Conservation (phyloP, 768 basidiomycete species). For the Amanita rubescens region DNA sequence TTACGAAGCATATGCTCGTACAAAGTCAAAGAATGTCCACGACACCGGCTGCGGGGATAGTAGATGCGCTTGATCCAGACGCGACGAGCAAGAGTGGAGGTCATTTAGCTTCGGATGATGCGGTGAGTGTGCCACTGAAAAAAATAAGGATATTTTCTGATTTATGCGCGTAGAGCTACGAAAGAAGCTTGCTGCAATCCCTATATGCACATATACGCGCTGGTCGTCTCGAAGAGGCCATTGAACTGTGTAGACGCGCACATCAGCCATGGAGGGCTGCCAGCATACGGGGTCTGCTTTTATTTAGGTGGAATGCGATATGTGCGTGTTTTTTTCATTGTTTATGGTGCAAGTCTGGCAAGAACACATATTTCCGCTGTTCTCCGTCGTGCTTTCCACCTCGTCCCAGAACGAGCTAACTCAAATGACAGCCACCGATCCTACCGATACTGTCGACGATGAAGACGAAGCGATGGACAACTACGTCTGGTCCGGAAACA, state of each 20-base stretch:
- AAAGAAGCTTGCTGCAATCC: slow-evolving; percentile 68
- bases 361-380: too few relatives aligned
- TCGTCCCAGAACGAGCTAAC: background rate
- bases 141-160: background rate
- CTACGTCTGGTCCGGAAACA: slow-evolving; percentile 68
- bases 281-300: too few relatives aligned
- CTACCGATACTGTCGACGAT: slow-evolving; percentile 23
- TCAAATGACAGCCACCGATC: background rate
- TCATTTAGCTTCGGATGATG: slow-evolving; percentile 65
- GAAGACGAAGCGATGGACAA: slow-evolving; percentile 29
- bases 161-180: slow-evolving; percentile 51
- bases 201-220: slow-evolving; percentile 79
- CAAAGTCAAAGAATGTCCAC: slow-evolving; percentile 50
- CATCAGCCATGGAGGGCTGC: too few relatives aligned
- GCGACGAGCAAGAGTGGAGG: slow-evolving; percentile 52
- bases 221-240: slow-evolving; percentile 78
- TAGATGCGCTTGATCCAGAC: slow-evolving; percentile 77
- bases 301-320: slow-evolving; percentile 67
- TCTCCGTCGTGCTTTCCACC: too few relatives aligned
- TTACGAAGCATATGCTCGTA: slow-evolving; percentile 70
- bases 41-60: slow-evolving; percentile 30
- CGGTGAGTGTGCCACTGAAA: slow-evolving; percentile 41
- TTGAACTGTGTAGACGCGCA: slow-evolving; percentile 74
- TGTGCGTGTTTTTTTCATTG: too few relatives aligned
- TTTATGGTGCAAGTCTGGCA: too few relatives aligned